Evolutionary conservation across 345 rosid genomes (phyloP).

Genomic region (Nasturtium officinale): DNA sequence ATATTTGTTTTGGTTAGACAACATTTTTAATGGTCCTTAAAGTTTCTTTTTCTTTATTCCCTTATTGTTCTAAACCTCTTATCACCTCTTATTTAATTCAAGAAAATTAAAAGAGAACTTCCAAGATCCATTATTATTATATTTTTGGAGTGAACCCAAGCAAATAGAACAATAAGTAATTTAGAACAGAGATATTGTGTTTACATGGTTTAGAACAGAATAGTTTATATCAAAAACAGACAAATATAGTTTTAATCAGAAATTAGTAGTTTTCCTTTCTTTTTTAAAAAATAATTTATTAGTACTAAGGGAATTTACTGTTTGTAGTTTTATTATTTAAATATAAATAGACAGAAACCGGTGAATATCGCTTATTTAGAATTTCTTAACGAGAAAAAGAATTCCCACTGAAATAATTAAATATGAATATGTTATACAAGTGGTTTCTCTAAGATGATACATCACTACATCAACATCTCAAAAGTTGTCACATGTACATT

Average conservation of each 20-base stretch:
- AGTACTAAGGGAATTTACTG: neutral
- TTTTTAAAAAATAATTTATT: neutral
- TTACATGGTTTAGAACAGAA: neutral
- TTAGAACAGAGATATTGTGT: neutral
- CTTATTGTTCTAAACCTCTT: conserved; percentile 17
- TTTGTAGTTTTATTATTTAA: neutral
- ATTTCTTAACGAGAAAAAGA: neutral
- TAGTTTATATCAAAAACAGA: neutral
- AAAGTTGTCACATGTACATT: conserved; percentile 32
- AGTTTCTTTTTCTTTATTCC: conserved; percentile 28
- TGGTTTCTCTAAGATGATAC: neutral
- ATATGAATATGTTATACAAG: neutral
- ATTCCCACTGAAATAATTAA: neutral
- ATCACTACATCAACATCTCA: conserved; percentile 29
- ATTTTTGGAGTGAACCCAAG: neutral
- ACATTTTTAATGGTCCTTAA: conserved; percentile 27
- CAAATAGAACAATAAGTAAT: neutral
- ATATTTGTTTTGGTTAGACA: conserved; percentile 35
- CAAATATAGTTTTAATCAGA: neutral
- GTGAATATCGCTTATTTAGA: neutral
- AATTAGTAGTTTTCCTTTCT: neutral
- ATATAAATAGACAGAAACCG: neutral
- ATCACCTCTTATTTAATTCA: neutral
- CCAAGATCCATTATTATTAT: neutral
- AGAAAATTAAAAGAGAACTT: neutral